phyloP scores from a whole-genome alignment of 352 stramenopile species.

The Lagenidium sp. region DNA sequence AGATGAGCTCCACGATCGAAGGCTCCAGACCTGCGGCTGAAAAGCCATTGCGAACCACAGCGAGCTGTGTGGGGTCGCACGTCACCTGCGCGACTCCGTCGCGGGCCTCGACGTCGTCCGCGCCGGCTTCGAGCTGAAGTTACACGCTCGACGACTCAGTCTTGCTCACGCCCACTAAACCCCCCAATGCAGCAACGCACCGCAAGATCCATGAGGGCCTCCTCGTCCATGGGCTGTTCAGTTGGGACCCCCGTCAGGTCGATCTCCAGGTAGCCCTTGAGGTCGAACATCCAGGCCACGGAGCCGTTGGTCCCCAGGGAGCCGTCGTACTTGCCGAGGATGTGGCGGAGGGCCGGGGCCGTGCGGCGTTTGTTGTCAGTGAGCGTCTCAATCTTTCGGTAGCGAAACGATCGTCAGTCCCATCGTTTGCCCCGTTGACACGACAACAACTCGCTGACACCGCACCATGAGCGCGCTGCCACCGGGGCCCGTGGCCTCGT shows the following conservation, averaged over 20 bases:
- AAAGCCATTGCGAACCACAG: constrained; percentile 47
- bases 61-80: constrained; percentile 58
- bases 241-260: constrained; percentile 15
- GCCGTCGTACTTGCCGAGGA: constrained; percentile 60
- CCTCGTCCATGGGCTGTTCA: constrained; percentile 35
- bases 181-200: too few relatives aligned
- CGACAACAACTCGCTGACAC: too few relatives aligned
- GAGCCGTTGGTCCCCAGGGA: constrained; percentile 65
- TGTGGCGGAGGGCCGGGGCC: constrained; percentile 68
- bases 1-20: constrained; percentile 70
- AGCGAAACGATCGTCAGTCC: too few relatives aligned
- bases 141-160: constrained; percentile 1
- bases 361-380: constrained; percentile 80
- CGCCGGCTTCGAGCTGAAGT: constrained; percentile 56
- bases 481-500: constrained; percentile 61
- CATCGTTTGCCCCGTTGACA: too few relatives aligned
- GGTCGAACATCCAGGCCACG: constrained; percentile 81
- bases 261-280: constrained; percentile 79
- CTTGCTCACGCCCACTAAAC: too few relatives aligned
- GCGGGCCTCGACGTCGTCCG: constrained; percentile 59
- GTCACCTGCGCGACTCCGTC: constrained; percentile 58
- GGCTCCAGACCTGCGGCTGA: constrained; percentile 43
- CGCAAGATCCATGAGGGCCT: constrained; percentile 65
- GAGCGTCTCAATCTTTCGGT: constrained; percentile 74
- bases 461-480: constrained; percentile 66